Evolutionary conservation across 177 flowering plant genomes (phyloP), one percentile per base, ranked within the genome.

Genomic region (Tripterygium wilfordii): DNA sequence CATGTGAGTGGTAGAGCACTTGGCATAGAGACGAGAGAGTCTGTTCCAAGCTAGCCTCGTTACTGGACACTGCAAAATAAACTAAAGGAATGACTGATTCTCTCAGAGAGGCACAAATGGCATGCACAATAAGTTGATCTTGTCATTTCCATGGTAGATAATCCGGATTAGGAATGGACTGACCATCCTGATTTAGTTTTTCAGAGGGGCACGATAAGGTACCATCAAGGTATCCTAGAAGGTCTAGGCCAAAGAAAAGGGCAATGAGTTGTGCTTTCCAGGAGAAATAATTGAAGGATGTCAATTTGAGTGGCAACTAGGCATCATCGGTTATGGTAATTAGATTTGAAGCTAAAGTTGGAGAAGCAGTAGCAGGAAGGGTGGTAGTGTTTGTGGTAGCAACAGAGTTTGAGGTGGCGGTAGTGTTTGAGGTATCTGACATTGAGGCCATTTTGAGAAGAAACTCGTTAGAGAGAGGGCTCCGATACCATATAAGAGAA

Each of bases 81-180:
- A 42, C 30, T 0, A 53, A 21, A 0, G 41, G 36, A 21, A 42
- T 22, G 6, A 53, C n/a, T 2, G 9, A 2, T 31, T 53, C 30
- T 8, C 15, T 2, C 5, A 25, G 16, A 10, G 48, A 42, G 0
- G 41, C 57, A 21, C 32, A 13, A 4, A 53, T 42, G 9, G 57
- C 33, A 42, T 42, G 57, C 1, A 42, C 8, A 1, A 53, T 5
- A 1, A 53, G 31, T 42, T 53, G 48, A 25, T 53, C 41, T 30
- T 30, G 47, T 16, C 37, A 19, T 2, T 2, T 17, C 56, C 56
- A 41, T 0, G 16, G 40, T 33, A 22, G 3, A 10, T 42, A 23
- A 7, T 13, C 12, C 0, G 31, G 48, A 12, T 53, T 3, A 19
- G 27, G 15, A 53, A 20, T 18, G 35, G 35, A 17, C 42, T 32